Evolutionary conservation across 768 basidiomycete genomes (phyloP), one percentile per base, ranked within the genome.

Genomic region (Collybia nuda): DNA sequence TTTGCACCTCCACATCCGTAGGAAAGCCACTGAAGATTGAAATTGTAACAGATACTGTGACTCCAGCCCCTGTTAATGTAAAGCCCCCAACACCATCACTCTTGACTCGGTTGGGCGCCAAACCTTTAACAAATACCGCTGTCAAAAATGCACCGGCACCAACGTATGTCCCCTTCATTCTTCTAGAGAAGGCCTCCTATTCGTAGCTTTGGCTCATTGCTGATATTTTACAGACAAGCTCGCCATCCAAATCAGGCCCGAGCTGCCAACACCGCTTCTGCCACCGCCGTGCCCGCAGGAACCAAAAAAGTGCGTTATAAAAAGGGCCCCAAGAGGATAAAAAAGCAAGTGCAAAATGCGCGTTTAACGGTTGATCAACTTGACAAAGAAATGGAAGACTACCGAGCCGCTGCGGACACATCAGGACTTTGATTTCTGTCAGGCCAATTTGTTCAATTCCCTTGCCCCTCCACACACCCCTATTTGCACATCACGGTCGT

Each of bases 341-440:
- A 88, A 60, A 90, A 90, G 66, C 57, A 32, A 11, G 32, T 54
- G 12, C 57, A 56, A 54, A 47, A 58, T 24, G 51, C 52, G 42
- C 50, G 66, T 3, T 54, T 64, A 12, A 79, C 85, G 0, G 61
- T 70, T 6, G 82, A 76, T 22, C 80, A 90, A 52, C 74, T 91
- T 19, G 88, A 91, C 63, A 75, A 78, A 62, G 88, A 91, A 64
- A 90, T 91, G 85, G 89, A 91, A 49, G 84, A 86, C 43, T 91
- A 90, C 55, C 77, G 78, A 44, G 83, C 86, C 18, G 69, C 66
- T 9, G 71, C 68, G 11, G 67, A 55, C 58, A 61, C 45, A 41
- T 56, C 12, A 18, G 42, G 43, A 6, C 44, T 39, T 7, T 47
- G 45, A 45, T 44, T 40, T 48, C 44, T 17, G 36, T 22, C 39